Evolutionary conservation across 306 rosid species (phyloP).

Genomic region (Prunus mume): DNA sequence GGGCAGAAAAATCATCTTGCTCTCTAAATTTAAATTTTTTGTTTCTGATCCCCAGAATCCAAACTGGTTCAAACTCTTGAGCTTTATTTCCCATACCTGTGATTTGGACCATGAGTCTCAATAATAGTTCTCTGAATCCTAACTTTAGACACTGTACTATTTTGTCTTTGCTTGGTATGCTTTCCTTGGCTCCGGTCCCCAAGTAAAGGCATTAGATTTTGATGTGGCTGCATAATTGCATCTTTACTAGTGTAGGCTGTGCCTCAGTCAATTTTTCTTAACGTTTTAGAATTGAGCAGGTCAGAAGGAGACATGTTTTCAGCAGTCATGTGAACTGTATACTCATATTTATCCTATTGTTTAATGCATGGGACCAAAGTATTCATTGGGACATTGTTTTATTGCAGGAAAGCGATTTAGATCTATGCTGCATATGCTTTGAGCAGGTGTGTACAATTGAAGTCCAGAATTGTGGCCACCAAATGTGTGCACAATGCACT

Average conservation of each 20-base stretch:
- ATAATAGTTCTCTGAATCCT: neutral
- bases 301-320: neutral
- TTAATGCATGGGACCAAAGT: slow-evolving; percentile 5
- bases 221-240: neutral
- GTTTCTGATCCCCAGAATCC: neutral
- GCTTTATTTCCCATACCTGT: neutral
- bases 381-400: slow-evolving; percentile 15
- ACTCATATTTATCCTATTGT: neutral
- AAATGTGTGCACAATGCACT: slow-evolving; percentile 96
- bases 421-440: slow-evolving; percentile 92
- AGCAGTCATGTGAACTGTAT: neutral
- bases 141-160: neutral
- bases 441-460: slow-evolving; percentile 87
- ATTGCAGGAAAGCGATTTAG: slow-evolving; percentile 79
- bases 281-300: neutral
- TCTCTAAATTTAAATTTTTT: neutral
- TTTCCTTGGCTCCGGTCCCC: neutral
- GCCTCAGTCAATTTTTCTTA: neutral
- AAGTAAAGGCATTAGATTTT: neutral
- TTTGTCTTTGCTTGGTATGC: slow-evolving; percentile 3
- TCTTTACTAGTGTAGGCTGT: neutral
- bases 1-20: neutral
- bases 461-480: slow-evolving; percentile 85
- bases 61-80: neutral
- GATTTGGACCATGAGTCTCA: neutral